Conservation (phyloP, 140 eudicot genomes). For the Bidens hawaiensis region DNA sequence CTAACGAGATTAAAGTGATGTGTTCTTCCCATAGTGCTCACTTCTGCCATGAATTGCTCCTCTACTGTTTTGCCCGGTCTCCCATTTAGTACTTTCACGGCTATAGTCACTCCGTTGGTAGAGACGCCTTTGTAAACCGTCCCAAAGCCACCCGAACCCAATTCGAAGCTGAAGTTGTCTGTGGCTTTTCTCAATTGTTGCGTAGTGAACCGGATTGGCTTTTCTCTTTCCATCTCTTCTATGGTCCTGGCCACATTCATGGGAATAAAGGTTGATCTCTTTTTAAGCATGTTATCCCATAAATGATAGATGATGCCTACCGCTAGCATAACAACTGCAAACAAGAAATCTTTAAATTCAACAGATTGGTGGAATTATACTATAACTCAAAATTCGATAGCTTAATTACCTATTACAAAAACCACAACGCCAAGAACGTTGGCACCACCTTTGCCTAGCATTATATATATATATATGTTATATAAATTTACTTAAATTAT, state of each 20-base stretch:
- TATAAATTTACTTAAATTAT: no score
- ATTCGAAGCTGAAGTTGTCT: constrained; percentile 11
- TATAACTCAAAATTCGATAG: background rate
- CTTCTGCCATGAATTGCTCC: constrained; percentile 42
- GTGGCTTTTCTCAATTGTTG: constrained; percentile 27
- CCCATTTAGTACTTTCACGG: constrained; percentile 32
- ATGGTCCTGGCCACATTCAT: background rate
- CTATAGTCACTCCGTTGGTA: constrained; percentile 13
- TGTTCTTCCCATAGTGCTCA: constrained; percentile 39
- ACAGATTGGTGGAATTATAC: background rate
- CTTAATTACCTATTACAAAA: background rate
- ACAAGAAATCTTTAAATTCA: background rate
- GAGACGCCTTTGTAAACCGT: constrained; percentile 40
- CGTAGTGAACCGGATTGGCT: constrained; percentile 33
- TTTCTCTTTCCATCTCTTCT: constrained; percentile 29
- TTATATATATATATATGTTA: no score
- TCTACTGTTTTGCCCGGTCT: constrained; percentile 22
- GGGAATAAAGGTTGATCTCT: background rate
- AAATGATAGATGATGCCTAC: background rate
- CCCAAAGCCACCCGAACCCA: constrained; percentile 41
- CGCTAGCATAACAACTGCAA: background rate
- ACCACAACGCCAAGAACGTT: background rate
- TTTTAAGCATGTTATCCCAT: background rate
- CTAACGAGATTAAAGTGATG: constrained; percentile 33
- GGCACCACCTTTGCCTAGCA: background rate